Percentiles rank a stretch among this genome's conserved stretches.
These are phyloP conservation scores for Rhododendron kiyosumense DNA, from an alignment of 148 eudicot species.

Conservation along the genomic window DNA sequence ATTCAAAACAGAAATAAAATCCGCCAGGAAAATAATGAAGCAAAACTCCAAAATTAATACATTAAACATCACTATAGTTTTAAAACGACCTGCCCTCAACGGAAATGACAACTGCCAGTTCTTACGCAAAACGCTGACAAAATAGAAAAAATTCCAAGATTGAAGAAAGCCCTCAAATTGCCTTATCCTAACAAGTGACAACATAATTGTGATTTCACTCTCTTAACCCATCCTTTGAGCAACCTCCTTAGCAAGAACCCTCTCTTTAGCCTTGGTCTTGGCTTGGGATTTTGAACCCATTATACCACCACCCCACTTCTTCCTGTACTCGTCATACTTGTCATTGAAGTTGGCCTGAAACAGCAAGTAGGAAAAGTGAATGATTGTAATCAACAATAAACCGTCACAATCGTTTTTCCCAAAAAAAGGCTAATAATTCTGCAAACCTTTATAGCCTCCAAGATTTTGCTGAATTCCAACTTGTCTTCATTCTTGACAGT, in stretches of 20 bases:
- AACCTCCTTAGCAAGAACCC: conserved; percentile 78
- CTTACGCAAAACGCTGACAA: not conserved
- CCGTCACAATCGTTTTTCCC: not conserved
- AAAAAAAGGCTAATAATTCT: not conserved
- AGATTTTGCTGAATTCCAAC: conserved; percentile 76
- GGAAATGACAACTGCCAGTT: not conserved
- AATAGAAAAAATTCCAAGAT: not conserved
- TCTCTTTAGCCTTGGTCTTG: conserved; percentile 82
- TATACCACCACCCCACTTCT: conserved; percentile 97
- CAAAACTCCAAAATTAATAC: not conserved
- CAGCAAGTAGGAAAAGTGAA: not conserved
- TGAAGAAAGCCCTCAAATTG: not conserved
- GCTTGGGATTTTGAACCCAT: conserved; percentile 98
- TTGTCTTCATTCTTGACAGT: conserved; percentile 85
- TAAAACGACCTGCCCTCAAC: not conserved
- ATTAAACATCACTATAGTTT: not conserved
- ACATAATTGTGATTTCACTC: not conserved
- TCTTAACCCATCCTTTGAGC: conserved; percentile 70
- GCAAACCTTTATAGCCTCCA: conserved; percentile 85
- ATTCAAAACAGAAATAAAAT: not conserved
- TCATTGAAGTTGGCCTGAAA: conserved; percentile 89
- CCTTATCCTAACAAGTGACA: not conserved
- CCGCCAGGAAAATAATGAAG: not conserved
- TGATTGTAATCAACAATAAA: not conserved
- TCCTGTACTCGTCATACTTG: conserved; percentile 80